phyloP scores from a whole-genome alignment of 2,329 filamentous ascomycete genomes.

The Talaromyces sp. region DNA sequence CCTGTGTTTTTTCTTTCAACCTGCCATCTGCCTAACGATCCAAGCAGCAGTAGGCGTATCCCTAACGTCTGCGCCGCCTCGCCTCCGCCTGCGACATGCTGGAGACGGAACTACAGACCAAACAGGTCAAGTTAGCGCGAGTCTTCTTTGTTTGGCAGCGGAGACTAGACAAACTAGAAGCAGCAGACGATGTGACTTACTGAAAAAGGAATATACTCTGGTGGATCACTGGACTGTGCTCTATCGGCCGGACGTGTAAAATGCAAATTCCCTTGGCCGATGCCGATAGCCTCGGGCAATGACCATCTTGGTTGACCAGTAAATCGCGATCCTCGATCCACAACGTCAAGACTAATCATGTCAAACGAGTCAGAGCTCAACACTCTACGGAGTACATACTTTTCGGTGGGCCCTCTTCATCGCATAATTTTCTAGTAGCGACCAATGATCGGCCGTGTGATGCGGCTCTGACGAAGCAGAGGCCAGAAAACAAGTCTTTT shows the following conservation, averaged over 20 bases:
- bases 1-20: not conserved
- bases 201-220: not conserved
- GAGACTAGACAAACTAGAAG: slow-evolving; percentile 10
- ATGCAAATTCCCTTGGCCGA: not conserved
- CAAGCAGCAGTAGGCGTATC: not conserved
- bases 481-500: not conserved
- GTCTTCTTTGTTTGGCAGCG: slow-evolving; percentile 12
- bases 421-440: not conserved
- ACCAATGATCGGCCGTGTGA: not conserved
- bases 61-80: not conserved
- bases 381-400: not conserved
- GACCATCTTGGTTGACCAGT: not conserved
- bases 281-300: not conserved
- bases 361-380: not conserved
- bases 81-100: not conserved
- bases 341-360: not conserved
- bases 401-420: not conserved
- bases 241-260: not conserved
- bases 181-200: slow-evolving; percentile 3
- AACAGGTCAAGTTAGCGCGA: slow-evolving; percentile 7
- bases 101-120: not conserved
- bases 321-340: not conserved
- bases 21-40: not conserved
- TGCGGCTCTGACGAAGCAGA: not conserved
- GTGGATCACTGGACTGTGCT: not conserved